Evolutionary conservation across 2,329 filamentous ascomycete genomes (phyloP).

Genomic region (Calonectria honghensis): DNA sequence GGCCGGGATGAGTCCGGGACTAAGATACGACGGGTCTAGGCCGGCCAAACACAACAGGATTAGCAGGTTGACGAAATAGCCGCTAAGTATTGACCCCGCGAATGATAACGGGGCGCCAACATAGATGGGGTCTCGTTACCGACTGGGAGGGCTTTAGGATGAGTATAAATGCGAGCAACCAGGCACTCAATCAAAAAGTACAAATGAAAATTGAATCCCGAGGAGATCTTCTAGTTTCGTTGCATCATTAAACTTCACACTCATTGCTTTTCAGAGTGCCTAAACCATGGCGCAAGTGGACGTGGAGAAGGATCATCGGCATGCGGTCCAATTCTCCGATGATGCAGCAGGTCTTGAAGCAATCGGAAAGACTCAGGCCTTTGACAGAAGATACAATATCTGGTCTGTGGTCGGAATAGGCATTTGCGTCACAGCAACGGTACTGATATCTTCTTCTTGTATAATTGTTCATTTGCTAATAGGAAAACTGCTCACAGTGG

Average conservation of each 20-base stretch:
- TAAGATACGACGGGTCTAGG: neutral
- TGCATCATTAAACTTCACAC: neutral
- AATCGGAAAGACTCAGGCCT: conserved; percentile 30
- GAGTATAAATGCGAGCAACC: neutral
- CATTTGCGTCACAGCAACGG: conserved; percentile 32
- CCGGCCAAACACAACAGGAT: neutral
- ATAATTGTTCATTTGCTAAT: neutral
- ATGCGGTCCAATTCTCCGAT: conserved; percentile 8
- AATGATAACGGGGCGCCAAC: neutral
- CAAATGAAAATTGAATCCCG: neutral
- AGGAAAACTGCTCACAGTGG: neutral
- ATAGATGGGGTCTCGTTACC: neutral
- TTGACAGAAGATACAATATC: conserved; percentile 34
- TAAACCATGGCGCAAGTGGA: neutral
- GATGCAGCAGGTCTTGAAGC: conserved; percentile 24
- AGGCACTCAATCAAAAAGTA: neutral
- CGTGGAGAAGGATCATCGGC: neutral
- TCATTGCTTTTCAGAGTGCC: neutral
- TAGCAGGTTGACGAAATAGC: neutral
- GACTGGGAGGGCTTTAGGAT: neutral
- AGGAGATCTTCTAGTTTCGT: neutral
- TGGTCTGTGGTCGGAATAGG: conserved; percentile 33
- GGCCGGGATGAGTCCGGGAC: neutral
- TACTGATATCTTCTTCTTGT: neutral
- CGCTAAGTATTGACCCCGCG: no score